Evolutionary conservation across 1,139 yeast species (phyloP).

Genomic region (Zhuliangozyma blackwelliae): DNA sequence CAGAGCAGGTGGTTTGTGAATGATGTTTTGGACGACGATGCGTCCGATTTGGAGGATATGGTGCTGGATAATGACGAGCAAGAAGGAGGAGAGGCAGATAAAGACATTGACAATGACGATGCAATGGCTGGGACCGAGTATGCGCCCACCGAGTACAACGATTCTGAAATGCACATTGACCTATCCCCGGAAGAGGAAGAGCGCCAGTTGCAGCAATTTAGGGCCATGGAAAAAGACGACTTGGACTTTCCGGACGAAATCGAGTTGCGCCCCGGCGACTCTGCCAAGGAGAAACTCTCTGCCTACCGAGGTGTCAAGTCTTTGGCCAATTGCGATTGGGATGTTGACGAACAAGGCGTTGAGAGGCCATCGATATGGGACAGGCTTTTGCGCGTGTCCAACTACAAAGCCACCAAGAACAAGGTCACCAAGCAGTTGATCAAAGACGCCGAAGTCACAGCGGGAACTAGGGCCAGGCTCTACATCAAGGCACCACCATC

Average conservation of each 20-base stretch:
- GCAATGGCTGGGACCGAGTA: constrained; percentile 28
- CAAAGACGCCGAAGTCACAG: constrained; percentile 53
- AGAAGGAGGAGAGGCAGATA: constrained; percentile 23
- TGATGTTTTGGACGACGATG: constrained; percentile 47
- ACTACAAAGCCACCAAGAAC: constrained; percentile 75
- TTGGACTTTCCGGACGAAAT: constrained; percentile 94
- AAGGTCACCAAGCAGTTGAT: constrained; percentile 60
- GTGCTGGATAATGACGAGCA: too few relatives aligned
- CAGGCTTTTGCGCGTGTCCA: constrained; percentile 67
- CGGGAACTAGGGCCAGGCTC: constrained; percentile 64
- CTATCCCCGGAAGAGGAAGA: constrained; percentile 80
- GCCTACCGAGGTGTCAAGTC: constrained; percentile 87
- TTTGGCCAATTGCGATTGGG: constrained; percentile 80
- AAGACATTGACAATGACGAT: constrained; percentile 33
- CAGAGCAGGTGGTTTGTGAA: constrained; percentile 91
- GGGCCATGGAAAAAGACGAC: constrained; percentile 74
- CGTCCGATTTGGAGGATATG: constrained; percentile 47
- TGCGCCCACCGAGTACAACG: constrained; percentile 46
- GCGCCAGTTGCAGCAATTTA: constrained; percentile 65
- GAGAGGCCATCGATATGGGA: constrained; percentile 78
- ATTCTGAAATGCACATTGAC: constrained; percentile 65
- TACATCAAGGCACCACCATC: constrained; percentile 57
- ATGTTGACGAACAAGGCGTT: constrained; percentile 74
- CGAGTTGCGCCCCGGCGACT: constrained; percentile 71
- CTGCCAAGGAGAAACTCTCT: constrained; percentile 68